Percentiles rank a stretch among this genome's conserved stretches.
These are phyloP conservation scores for Sporopachydermia lactativora DNA, from an alignment of 805 yeast species.

Conservation along the genomic window DNA sequence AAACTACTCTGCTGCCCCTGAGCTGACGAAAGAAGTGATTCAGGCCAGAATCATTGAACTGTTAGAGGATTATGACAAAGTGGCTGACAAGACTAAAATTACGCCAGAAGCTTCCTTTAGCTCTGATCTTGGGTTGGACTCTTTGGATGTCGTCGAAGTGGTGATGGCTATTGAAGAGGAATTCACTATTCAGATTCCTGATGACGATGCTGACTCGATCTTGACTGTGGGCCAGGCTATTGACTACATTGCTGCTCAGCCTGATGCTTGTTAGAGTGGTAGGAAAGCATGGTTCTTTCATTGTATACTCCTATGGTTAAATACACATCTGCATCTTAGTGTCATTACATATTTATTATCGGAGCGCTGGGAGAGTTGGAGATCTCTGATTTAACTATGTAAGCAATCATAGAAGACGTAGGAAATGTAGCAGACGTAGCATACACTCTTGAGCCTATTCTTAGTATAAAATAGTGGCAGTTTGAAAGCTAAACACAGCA, in stretches of 20 bases:
- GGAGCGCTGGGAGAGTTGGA: no score
- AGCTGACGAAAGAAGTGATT: conserved; percentile 47
- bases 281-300: not conserved
- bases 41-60: conserved; percentile 48
- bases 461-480: no score
- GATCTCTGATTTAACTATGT: no score
- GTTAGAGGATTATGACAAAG: conserved; percentile 50
- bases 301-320: not conserved
- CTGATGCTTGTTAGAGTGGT: conserved; percentile 24
- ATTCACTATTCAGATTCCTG: conserved; percentile 53
- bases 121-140: conserved; percentile 55
- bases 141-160: conserved; percentile 60
- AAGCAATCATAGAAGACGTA: no score
- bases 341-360: not conserved
- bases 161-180: conserved; percentile 62
- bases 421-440: no score
- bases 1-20: conserved; percentile 29
- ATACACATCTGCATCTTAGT: not conserved
- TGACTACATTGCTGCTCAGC: conserved; percentile 52
- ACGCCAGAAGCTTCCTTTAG: conserved; percentile 35
- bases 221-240: conserved; percentile 73
- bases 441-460: no score
- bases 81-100: conserved; percentile 20
- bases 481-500: no score
- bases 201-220: conserved; percentile 63